Percentiles rank a stretch among this genome's conserved stretches.
These are phyloP conservation scores for Colletotrichum cereale DNA, from an alignment of 2,329 filamentous ascomycete genomes.

Conservation along the genomic window DNA sequence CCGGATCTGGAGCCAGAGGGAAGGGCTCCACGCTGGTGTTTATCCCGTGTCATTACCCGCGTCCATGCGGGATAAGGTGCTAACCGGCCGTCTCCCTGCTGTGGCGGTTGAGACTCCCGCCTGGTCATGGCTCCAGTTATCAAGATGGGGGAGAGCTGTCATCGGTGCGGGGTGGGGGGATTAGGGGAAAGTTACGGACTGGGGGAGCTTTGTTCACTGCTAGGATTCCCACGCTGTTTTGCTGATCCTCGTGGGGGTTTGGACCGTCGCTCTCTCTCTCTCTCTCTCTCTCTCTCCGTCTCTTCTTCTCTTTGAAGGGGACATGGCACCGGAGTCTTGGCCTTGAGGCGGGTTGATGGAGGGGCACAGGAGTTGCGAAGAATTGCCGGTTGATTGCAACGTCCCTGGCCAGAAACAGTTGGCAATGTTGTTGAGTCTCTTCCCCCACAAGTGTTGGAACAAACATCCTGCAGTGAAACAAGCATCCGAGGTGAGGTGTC, in stretches of 20 bases:
- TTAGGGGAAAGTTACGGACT: slow-evolving; percentile 10
- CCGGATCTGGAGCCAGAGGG: slow-evolving; percentile 6
- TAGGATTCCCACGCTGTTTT: slow-evolving; percentile 10
- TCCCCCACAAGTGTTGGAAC: background rate
- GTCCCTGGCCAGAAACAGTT: background rate
- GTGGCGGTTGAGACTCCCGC: slow-evolving; percentile 23
- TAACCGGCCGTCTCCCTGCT: slow-evolving; percentile 15
- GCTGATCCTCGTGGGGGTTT: background rate
- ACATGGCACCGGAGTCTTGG: background rate
- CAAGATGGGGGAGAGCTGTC: slow-evolving; percentile 16
- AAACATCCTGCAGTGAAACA: background rate
- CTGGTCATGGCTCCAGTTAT: slow-evolving; percentile 1
- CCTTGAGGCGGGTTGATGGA: background rate
- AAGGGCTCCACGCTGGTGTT: slow-evolving; percentile 6
- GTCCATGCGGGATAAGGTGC: too few species aligned
- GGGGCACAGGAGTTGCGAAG: background rate
- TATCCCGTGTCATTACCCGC: slow-evolving; percentile 21
- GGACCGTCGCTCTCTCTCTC: background rate
- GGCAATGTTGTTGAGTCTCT: slow-evolving; percentile 7
- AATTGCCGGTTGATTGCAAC: background rate
- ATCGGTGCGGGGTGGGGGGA: slow-evolving; percentile 4
- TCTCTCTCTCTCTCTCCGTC: too few species aligned
- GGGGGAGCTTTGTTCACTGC: slow-evolving; percentile 6
- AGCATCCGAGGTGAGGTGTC: slow-evolving; percentile 6
- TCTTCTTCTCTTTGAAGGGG: background rate